Conservation (phyloP, 352 stramenopile species). For the Pythium aquatile region DNA sequence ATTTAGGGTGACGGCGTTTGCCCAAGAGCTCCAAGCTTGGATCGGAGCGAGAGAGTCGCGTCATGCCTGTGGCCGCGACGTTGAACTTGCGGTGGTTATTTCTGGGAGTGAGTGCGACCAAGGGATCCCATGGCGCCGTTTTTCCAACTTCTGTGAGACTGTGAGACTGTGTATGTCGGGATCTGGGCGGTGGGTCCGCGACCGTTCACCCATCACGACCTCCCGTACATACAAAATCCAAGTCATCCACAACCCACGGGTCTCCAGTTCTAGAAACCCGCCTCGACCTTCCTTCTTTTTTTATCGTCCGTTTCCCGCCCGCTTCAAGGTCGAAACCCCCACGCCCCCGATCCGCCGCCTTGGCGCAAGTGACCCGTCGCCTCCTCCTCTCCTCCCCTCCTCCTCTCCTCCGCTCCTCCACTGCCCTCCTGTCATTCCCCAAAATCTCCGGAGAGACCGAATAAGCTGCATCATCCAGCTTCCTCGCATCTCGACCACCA, state of each 20-base stretch:
- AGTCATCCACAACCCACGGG: background rate
- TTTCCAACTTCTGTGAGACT: background rate
- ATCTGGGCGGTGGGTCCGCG: background rate
- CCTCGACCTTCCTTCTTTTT: constrained; percentile 1
- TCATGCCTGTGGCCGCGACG: no score
- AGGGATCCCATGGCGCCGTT: background rate
- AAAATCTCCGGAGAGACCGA: constrained; percentile 24
- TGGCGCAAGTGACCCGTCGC: constrained; percentile 2
- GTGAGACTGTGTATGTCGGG: background rate
- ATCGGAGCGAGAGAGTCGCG: no score
- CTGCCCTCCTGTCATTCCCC: background rate
- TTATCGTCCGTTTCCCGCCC: constrained; percentile 4
- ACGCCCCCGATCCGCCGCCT: background rate
- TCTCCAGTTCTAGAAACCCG: background rate
- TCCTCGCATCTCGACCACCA: constrained; percentile 34
- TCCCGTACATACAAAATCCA: background rate
- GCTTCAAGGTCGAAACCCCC: constrained; percentile 5
- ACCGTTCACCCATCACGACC: background rate
- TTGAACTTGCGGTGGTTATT: background rate
- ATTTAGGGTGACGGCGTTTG: background rate
- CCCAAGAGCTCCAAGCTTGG: no score
- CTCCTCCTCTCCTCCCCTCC: background rate
- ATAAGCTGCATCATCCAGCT: constrained; percentile 77
- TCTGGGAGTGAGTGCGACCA: background rate
- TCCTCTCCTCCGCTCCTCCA: background rate